Percentiles rank a stretch among this genome's conserved stretches.
phyloP scores from a whole-genome alignment of 2,329 filamentous ascomycete species.

The Sporothrix luriei region DNA sequence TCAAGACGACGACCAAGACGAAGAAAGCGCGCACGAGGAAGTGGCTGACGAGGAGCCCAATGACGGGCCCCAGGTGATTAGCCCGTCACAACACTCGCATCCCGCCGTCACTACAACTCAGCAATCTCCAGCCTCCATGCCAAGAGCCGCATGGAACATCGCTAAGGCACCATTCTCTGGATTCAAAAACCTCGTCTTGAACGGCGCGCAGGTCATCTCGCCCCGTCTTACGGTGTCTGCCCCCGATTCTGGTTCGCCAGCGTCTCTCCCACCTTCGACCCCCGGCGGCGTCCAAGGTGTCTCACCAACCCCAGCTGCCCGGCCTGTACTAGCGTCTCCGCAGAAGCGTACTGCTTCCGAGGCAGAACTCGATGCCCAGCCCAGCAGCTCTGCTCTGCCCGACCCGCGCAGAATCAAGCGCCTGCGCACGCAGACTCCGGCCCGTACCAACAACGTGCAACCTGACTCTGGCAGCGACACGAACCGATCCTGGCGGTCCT shows the following conservation, averaged over 20 bases:
- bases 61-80: not conserved
- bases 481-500: slow-evolving; percentile 31
- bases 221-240: slow-evolving; percentile 33
- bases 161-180: slow-evolving; percentile 41
- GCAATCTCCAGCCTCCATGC: slow-evolving; percentile 24
- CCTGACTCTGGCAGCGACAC: slow-evolving; percentile 10
- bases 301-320: not conserved
- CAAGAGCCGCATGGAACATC: slow-evolving; percentile 38
- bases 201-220: slow-evolving; percentile 41
- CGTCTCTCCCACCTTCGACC: not conserved
- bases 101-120: not conserved
- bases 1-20: not conserved
- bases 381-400: not conserved
- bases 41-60: slow-evolving; percentile 1
- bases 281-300: not conserved
- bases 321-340: not conserved
- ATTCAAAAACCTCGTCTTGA: slow-evolving; percentile 42
- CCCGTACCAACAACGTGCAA: not conserved
- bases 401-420: slow-evolving; percentile 14
- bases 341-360: slow-evolving; percentile 25
- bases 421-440: slow-evolving; percentile 4
- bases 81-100: slow-evolving; percentile 15
- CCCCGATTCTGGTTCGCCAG: not conserved
- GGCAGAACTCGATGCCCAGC: slow-evolving; percentile 16
- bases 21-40: not conserved